Conservation (phyloP, 108 stramenopile species). For the Epipyxis sp. region DNA sequence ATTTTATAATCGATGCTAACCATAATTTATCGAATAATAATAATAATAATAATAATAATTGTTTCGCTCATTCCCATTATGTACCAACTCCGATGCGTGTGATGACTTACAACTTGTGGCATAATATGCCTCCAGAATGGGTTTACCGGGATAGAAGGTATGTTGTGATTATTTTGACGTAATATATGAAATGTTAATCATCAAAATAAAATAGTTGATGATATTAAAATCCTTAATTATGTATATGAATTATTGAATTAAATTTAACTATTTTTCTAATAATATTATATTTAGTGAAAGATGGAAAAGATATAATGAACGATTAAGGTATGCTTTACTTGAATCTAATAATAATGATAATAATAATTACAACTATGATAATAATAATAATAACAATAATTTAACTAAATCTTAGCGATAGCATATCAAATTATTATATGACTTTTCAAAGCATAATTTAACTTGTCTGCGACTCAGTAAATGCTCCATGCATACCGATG, state of each 20-base stretch:
- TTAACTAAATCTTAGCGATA: no score
- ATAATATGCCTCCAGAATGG: conserved; percentile 9
- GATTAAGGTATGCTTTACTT: background rate
- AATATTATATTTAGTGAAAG: background rate
- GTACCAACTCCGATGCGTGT: background rate
- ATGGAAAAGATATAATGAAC: conserved; percentile 7
- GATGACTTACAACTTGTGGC: conserved; percentile 29
- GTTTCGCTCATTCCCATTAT: no score
- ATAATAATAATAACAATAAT: no score
- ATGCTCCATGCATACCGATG: background rate
- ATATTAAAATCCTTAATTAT: no score
- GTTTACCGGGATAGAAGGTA: conserved; percentile 3
- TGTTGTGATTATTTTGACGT: conserved; percentile 1
- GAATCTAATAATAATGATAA: background rate
- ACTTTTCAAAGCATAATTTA: no score
- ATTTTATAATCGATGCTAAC: background rate
- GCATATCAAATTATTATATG: no score
- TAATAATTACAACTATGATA: no score
- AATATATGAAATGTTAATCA: no score
- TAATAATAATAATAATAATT: no score
- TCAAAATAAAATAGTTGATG: no score
- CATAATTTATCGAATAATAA: background rate
- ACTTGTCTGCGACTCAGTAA: background rate
- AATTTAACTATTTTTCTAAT: background rate
- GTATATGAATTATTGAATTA: background rate